Conservation (phyloP, 2,329 filamentous ascomycete species). For the Sclerotinia nivalis region DNA sequence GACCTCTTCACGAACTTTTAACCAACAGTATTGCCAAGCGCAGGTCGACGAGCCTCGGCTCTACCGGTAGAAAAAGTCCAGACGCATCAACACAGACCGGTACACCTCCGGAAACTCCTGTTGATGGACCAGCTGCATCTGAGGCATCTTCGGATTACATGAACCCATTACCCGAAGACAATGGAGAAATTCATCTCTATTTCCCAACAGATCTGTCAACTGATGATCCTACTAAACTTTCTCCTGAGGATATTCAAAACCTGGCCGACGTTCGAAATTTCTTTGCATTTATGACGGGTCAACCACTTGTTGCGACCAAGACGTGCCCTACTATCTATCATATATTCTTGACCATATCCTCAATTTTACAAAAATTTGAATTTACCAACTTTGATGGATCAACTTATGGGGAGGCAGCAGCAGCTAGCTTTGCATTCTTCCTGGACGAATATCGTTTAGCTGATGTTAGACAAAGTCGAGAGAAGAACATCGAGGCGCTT, state of each 20-base stretch:
- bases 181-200: conserved; percentile 52
- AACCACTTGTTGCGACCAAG: conserved; percentile 61
- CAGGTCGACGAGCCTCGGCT: conserved; percentile 47
- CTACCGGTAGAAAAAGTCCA: conserved; percentile 42
- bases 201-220: conserved; percentile 45
- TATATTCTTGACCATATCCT: conserved; percentile 56
- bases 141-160: conserved; percentile 31
- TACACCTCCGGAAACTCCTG: conserved; percentile 44
- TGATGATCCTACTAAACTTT: conserved; percentile 36
- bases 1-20: conserved; percentile 22
- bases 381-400: conserved; percentile 58
- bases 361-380: conserved; percentile 56
- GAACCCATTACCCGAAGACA: conserved; percentile 43
- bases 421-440: conserved; percentile 70
- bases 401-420: conserved; percentile 60
- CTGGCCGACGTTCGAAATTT: conserved; percentile 63
- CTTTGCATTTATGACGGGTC: conserved; percentile 65
- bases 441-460: conserved; percentile 74
- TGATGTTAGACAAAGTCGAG: conserved; percentile 78
- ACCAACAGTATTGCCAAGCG: conserved; percentile 29
- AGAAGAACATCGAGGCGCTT: conserved; percentile 86
- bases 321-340: conserved; percentile 53
- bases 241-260: conserved; percentile 53
- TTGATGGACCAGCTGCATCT: conserved; percentile 25
- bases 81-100: conserved; percentile 38